Percentiles rank a stretch among this genome's conserved stretches.
phyloP scores from a whole-genome alignment of 768 basidiomycete genomes.

The Gyrodon lividus region DNA sequence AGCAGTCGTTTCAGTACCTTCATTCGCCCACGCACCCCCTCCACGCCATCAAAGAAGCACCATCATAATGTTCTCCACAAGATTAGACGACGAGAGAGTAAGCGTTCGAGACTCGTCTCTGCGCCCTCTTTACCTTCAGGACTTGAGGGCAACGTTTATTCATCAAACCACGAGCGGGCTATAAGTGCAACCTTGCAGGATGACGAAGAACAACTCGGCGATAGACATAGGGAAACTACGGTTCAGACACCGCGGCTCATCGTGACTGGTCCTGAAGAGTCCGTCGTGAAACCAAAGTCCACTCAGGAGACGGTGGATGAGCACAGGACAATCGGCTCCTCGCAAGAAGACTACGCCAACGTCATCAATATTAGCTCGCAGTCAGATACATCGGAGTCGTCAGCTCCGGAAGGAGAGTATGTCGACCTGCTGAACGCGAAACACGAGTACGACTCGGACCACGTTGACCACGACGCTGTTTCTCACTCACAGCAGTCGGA shows the following conservation, averaged over 20 bases:
- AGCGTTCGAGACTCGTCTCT: constrained; percentile 20
- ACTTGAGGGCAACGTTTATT: not conserved
- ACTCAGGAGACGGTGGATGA: not conserved
- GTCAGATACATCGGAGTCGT: not conserved
- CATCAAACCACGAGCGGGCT: not conserved
- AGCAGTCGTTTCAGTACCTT: constrained; percentile 12
- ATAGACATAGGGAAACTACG: not conserved
- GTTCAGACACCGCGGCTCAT: not conserved
- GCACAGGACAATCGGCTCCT: not conserved
- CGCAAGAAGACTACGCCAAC: constrained; percentile 6
- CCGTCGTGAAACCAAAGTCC: not conserved
- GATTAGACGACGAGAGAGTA: not conserved
- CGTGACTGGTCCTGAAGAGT: not conserved
- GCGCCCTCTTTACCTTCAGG: constrained; percentile 7
- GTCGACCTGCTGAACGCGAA: not conserved
- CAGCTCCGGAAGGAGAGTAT: not conserved
- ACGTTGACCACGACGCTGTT: too few relatives aligned
- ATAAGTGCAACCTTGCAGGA: not conserved
- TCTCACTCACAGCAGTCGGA: not conserved
- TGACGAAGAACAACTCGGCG: not conserved
- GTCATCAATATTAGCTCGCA: constrained; percentile 25
- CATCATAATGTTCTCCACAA: constrained; percentile 9
- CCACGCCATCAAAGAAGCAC: constrained; percentile 6
- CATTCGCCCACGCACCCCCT: constrained; percentile 13
- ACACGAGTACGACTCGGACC: not conserved